Base-by-base conservation (phyloP, 1,284 basidiomycete species). In the Pseudozyma flocculosa region DNA sequence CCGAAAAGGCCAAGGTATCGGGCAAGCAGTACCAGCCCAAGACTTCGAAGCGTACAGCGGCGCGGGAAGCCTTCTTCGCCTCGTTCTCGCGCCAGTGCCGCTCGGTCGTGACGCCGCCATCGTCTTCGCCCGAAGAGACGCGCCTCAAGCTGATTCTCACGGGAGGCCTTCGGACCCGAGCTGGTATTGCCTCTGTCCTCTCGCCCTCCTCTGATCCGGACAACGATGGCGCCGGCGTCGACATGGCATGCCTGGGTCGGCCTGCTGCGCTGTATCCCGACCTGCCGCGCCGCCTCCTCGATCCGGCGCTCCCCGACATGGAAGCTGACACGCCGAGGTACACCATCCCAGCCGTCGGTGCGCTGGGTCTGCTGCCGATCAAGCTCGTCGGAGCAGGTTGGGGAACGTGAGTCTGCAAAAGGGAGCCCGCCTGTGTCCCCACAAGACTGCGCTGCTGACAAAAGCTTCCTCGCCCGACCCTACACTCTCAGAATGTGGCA, bases 241-340 rank as follows among this genome's bases (percentile, higher is more conserved):
- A 92, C 72, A 81, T 91, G 24, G 81, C 90, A 26, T 90, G 90
- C 0, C 81, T 92, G 22, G 90, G 86, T n/a, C 82, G 90, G 49
- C 81, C 82, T 2, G 83, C 89, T 1, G 80, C 88, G 10, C 74
- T 86, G 3, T 82, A 82, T 52, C 90, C 90, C 0, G 79, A 84
- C 43, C 79, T 90, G 26, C 87, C 87, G 0, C 62, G 32, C 5
- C 60, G 55, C 0, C 50, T 80, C 19, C 67, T 73, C 11, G 62
- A 71, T 18, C 43, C 52, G 2, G 32, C 46, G 2, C 49, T 76
- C 8, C 42, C 50, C 1, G 49, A 70, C 40, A 22, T 18, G 17
- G 61, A 60, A 19, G 66, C 74, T 3, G 54, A 56, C 8, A 61
- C 71, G 9, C 68, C 72, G 0, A 37, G 51, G 2, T 78, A 77